Evolutionary conservation across 2,329 filamentous ascomycete genomes (phyloP), one percentile per base, ranked within the genome.

Genomic region (Diaporthe australafricana): DNA sequence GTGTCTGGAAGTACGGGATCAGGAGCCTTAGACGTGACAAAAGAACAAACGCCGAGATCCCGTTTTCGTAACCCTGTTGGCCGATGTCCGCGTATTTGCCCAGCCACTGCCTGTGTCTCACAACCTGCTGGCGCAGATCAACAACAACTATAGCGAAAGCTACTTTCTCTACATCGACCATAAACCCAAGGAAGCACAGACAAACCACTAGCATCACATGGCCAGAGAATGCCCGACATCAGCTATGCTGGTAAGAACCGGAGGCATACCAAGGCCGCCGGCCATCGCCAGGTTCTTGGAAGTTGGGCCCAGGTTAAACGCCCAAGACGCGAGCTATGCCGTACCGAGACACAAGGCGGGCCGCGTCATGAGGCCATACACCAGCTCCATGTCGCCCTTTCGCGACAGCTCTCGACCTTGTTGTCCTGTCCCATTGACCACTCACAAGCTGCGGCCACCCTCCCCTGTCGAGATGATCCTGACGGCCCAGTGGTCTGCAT

Each of bases 191-290:
- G 30, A 50, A 11, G 60, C 60, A 50, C 42, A 45, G 60, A 50
- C 42, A 30, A 50, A 48, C 35, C 11, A 48, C 30, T 50, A 50
- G 60, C 48, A 50, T 65, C 45, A 50, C 60, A 65, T 65, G 60
- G 60, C 45, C 27, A 42, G 50, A 60, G 25, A 5, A 48, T 35
- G 45, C 30, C 45, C 7, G 50, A 50, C 17, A 38, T 48, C 42
- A 50, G 42, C n/a, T 35, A 65, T 11, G 16, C 35, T 50, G 30
- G 60, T 20, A 65, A n/a, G 32, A 3, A 17, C 60, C 42, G 7
- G 60, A 65, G 45, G 60, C 45, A 65, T 65, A 65, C 60, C 60
- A 65, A 65, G 60, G 42, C 45, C 27, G 60, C 60, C 60, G 60
- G 42, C 48, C 42, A 65, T 20, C 45, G 50, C 42, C 60, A 11